These are phyloP conservation scores for Suhomyces sp. DNA, from an alignment of 805 yeast species.

Conservation along the genomic window DNA sequence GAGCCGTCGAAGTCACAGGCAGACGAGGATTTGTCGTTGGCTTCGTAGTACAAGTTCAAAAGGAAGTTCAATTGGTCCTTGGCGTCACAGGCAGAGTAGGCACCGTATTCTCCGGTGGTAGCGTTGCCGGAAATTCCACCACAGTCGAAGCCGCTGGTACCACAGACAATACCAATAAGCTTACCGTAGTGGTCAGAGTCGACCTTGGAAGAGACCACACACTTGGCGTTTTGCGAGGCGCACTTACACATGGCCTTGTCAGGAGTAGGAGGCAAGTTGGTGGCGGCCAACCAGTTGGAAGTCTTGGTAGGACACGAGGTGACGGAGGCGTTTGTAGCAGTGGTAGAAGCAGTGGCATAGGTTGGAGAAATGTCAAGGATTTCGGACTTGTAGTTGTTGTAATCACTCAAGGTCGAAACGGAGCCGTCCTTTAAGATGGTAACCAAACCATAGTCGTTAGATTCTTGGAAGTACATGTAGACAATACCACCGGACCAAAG, in stretches of 20 bases:
- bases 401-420: conserved; percentile 64
- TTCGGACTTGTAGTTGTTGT: conserved; percentile 57
- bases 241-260: conserved; percentile 36
- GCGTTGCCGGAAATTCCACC: conserved; percentile 37
- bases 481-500: conserved; percentile 92
- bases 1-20: conserved; percentile 42
- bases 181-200: conserved; percentile 30
- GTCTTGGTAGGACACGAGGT: conserved; percentile 36
- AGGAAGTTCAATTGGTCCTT: conserved; percentile 38
- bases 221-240: conserved; percentile 29
- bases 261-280: conserved; percentile 44
- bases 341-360: conserved; percentile 26
- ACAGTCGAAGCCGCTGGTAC: conserved; percentile 25
- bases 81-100: conserved; percentile 36
- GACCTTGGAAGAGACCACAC: conserved; percentile 33
- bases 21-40: conserved; percentile 19
- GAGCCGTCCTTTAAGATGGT: conserved; percentile 41
- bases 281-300: conserved; percentile 36
- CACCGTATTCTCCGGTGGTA: conserved; percentile 40
- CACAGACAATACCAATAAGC: conserved; percentile 35
- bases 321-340: conserved; percentile 23
- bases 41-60: conserved; percentile 36
- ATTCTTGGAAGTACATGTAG: conserved; percentile 79
- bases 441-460: conserved; percentile 73
- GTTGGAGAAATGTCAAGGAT: conserved; percentile 55